Evolutionary conservation across 345 rosid genomes (phyloP).

Genomic region (Toxicodendron radicans): DNA sequence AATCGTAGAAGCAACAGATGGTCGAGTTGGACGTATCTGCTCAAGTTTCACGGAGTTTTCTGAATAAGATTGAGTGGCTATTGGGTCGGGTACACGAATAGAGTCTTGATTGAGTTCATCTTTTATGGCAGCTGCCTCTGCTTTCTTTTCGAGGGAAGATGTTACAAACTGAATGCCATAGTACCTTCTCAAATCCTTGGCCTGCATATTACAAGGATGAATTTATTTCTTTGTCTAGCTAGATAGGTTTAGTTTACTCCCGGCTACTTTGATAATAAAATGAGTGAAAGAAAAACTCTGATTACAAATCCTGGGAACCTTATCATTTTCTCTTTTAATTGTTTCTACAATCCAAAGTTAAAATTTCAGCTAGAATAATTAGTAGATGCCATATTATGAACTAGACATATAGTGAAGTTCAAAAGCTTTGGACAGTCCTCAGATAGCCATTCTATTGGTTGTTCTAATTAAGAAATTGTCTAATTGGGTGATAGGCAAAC

Average conservation of each 20-base stretch:
- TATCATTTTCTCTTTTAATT: not conserved
- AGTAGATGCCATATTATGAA: not conserved
- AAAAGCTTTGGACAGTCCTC: not conserved
- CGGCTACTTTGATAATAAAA: too few relatives aligned
- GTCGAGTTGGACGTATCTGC: slow-evolving; percentile 35
- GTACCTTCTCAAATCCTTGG: slow-evolving; percentile 50
- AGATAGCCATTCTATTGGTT: not conserved
- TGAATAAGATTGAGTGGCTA: slow-evolving; percentile 10
- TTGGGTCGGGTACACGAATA: slow-evolving; percentile 28
- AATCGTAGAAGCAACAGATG: slow-evolving; percentile 68
- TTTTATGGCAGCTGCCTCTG: slow-evolving; percentile 53
- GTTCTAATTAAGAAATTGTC: not conserved
- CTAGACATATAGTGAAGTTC: not conserved
- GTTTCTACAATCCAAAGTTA: not conserved
- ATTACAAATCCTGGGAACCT: not conserved
- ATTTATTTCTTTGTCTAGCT: not conserved
- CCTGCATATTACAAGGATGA: slow-evolving; percentile 34
- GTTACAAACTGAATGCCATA: slow-evolving; percentile 70
- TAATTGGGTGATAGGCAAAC: not conserved
- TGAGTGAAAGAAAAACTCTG: too few relatives aligned
- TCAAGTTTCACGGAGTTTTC: slow-evolving; percentile 15
- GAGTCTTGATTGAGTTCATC: slow-evolving; percentile 59
- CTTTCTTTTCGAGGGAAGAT: slow-evolving; percentile 84
- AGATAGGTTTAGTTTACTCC: not conserved
- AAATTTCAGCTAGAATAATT: not conserved